Evolutionary conservation across 148 eudicot species (phyloP).

Genomic region (Chenopodium album): DNA sequence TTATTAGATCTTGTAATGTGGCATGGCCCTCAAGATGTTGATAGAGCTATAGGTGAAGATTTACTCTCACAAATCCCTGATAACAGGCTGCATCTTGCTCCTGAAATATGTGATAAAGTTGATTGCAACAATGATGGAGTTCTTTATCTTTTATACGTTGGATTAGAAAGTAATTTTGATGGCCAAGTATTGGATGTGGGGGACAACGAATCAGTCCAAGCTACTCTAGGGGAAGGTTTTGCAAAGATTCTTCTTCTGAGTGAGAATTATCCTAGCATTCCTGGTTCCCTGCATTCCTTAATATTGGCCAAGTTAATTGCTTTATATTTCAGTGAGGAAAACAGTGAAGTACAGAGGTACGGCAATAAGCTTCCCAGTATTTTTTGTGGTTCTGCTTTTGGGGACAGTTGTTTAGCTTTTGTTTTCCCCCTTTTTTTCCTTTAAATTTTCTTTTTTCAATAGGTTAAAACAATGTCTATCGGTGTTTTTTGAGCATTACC

Average conservation of each 20-base stretch:
- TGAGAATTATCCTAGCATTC: conserved; percentile 64
- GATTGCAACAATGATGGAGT: conserved; percentile 46
- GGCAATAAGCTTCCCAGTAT: conserved; percentile 9
- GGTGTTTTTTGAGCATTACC: conserved; percentile 96
- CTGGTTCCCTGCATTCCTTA: conserved; percentile 50
- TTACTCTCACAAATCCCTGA: conserved; percentile 43
- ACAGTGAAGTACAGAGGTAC: conserved; percentile 60
- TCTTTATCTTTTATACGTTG: conserved; percentile 61
- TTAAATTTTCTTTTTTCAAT: neutral
- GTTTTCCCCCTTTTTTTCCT: conserved; percentile 12
- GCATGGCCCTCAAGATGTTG: conserved; percentile 90
- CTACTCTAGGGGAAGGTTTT: conserved; percentile 84
- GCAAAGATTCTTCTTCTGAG: conserved; percentile 93
- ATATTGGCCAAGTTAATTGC: conserved; percentile 63
- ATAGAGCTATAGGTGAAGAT: conserved; percentile 56
- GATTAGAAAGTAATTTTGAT: conserved; percentile 47
- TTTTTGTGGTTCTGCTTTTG: conserved; percentile 21
- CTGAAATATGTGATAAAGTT: conserved; percentile 35
- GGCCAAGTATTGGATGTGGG: conserved; percentile 34
- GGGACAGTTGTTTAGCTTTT: neutral
- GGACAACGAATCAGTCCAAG: conserved; percentile 71
- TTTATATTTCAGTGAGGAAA: conserved; percentile 63
- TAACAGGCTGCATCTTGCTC: conserved; percentile 14
- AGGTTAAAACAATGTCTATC: conserved; percentile 93
- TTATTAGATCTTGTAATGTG: conserved; percentile 84